Base-by-base conservation (phyloP, 2,329 filamentous ascomycete genomes). In the Pestalotiopsis sp. region DNA sequence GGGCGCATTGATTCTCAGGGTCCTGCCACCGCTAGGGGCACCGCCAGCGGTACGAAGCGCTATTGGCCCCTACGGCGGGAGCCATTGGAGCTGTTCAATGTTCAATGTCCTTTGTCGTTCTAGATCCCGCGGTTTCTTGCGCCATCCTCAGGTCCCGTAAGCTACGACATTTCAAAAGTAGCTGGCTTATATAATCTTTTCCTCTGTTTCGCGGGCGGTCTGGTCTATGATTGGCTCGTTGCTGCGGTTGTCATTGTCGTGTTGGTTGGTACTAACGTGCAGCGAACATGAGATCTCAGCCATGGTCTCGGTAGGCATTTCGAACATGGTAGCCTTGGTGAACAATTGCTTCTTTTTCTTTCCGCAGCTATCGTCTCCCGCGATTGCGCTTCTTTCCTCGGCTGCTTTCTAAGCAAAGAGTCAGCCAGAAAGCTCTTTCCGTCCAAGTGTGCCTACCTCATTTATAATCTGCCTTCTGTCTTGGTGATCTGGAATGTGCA, bases 341-440 rank as follows among this genome's bases (percentile, higher is more conserved):
- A 9, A 17, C 14, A 12, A 13, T 45, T 1, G 68, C 77, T 82
- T 69, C 84, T 75, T 68, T 89, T 86, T 20, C 89, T 89, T 74
- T 91, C 89, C 0, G 87, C 87, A 0, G 84, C 83, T 65, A 88
- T 83, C 56, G 78, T 75, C 2, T 81, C 84, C 20, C 86, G 83
- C 12, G 12, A 17, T 17, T 45, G 14, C 14, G 39, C 12, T 45
- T 17, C 12, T 45, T 45, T 17, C 39, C 12, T 45, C 27, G 27
- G 27, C 27, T 45, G 39, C 39, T 45, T 45, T 45, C 39, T 45
- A 45, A 45, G 39, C 39, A 45, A 17, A 17, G 39, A 31, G 39
- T 45, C 39, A 17, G 39, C 39, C 27, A 9, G 14, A 17, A 45
- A 5, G 39, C 39, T 45, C 39, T 17, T 45, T 13, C 39, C 39